These are phyloP conservation scores for Jamesozyma gamospora DNA, from an alignment of 805 yeast genomes.

Conservation along the genomic window DNA sequence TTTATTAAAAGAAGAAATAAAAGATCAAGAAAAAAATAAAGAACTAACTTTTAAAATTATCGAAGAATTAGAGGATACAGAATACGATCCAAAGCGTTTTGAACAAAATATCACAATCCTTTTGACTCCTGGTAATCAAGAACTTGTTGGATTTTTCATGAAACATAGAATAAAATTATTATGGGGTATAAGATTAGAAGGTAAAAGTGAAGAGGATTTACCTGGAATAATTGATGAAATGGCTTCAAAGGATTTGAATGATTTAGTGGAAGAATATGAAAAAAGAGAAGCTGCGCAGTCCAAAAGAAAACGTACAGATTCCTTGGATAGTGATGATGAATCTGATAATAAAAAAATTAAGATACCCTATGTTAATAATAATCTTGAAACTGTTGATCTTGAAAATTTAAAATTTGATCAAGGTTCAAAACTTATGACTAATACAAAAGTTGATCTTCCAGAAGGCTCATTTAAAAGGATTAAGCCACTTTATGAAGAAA, in stretches of 20 bases:
- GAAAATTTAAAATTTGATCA: constrained; percentile 57
- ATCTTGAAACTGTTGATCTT: constrained; percentile 43
- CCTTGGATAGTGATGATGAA: constrained; percentile 1
- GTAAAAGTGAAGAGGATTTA: constrained; percentile 32
- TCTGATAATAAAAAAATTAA: constrained; percentile 10
- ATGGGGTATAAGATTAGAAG: constrained; percentile 43
- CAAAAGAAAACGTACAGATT: constrained; percentile 5
- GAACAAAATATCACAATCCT: constrained; percentile 46
- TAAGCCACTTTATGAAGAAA: constrained; percentile 71
- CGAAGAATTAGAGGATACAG: constrained; percentile 31
- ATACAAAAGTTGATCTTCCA: constrained; percentile 63
- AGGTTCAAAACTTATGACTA: constrained; percentile 60
- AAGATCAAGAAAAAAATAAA: constrained; percentile 31
- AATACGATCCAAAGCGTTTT: constrained; percentile 33
- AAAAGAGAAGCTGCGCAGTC: constrained; percentile 6
- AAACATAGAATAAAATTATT: constrained; percentile 43
- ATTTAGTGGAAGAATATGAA: constrained; percentile 36
- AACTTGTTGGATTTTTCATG: constrained; percentile 39
- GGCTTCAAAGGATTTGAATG: constrained; percentile 32
- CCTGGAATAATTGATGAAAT: constrained; percentile 35
- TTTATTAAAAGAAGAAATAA: constrained; percentile 31
- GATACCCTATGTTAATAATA: constrained; percentile 17
- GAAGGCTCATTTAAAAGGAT: constrained; percentile 72
- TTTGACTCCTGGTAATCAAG: constrained; percentile 43
- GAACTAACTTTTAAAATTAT: constrained; percentile 34